Evolutionary conservation across 75 land plant species (phyloP), one percentile per base, ranked within the genome.

Genomic region (Sequoia sempervirens): DNA sequence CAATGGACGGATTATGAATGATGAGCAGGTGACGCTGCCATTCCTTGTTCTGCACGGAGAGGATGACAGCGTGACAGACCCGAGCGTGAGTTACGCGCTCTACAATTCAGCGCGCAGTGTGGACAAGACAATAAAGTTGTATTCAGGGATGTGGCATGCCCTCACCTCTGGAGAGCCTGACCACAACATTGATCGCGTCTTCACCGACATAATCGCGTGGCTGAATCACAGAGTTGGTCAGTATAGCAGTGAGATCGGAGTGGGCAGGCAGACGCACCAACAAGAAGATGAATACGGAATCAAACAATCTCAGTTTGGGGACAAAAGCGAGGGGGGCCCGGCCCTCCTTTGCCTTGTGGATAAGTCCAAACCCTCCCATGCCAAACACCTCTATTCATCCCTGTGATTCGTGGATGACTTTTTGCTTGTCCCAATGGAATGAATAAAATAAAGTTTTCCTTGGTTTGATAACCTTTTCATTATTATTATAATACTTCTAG

Each of bases 81-180:
- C 96, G 28, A 89, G 87, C 36, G 90, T 95, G 82, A 95, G 96
- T 90, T 74, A 86, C 47, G 95, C 92, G 10, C 85, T 95, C 32
- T 93, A 93, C 84, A 88, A 91, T 82, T 52, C 58, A 36, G 95
- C 95, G 17, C 83, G 88, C 50, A 93, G 92, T 82, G 34, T 7
- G 32, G 96, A 95, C 90, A 93, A 95, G 91, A 89, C 93, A 34
- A 85, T 92, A 26, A 91, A 92, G 82, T 64, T 88, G 20, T 93
- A 93, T 83, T 88, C 92, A 3, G 95, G 91, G 40, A 92, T 93
- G 95, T 93, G 95, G 96, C 95, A 95, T 61, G 95, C 82, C 28
- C 86, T 95, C 23, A 95, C 95, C n/a, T 68, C 88, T 12, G 95
- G 95, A 3, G 96, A 95, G 56, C 93, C 95, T 1, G 95, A 95